Percentiles rank a stretch among this genome's conserved stretches.
phyloP scores from a whole-genome alignment of 2,329 filamentous ascomycete species.

The Colletotrichum simmondsii region DNA sequence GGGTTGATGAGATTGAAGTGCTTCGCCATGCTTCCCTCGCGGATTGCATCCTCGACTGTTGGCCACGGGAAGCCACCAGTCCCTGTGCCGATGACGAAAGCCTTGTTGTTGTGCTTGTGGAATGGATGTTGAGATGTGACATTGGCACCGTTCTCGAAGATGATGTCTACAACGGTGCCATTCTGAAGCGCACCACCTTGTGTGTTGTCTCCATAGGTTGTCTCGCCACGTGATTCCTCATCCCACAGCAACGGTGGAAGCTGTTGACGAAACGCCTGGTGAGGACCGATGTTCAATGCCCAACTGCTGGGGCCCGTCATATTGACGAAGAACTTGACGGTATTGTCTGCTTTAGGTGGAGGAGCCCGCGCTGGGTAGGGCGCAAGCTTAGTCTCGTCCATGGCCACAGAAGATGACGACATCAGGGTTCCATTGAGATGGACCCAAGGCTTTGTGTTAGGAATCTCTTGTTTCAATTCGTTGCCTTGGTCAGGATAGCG shows the following conservation, averaged over 20 bases:
- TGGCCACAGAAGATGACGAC: constrained; percentile 22
- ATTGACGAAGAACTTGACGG: constrained; percentile 28
- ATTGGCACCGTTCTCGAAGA: constrained; percentile 28
- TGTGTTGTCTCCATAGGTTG: constrained; percentile 7
- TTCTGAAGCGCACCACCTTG: constrained; percentile 4
- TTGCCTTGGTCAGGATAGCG: constrained; percentile 13
- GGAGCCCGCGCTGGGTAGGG: constrained; percentile 21
- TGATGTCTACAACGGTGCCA: constrained; percentile 23
- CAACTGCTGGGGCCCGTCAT: constrained; percentile 27
- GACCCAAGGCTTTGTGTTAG: constrained; percentile 18
- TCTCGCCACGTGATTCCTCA: constrained; percentile 18
- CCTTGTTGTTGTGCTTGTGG: constrained; percentile 30
- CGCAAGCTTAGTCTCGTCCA: constrained; percentile 23
- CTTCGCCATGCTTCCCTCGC: constrained; percentile 16
- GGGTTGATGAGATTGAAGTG: constrained; percentile 20
- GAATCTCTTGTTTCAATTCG: neutral
- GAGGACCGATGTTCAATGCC: constrained; percentile 25
- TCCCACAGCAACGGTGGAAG: constrained; percentile 19
- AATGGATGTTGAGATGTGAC: constrained; percentile 30
- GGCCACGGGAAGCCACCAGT: constrained; percentile 24
- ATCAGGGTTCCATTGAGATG: constrained; percentile 18
- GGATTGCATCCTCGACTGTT: constrained; percentile 24
- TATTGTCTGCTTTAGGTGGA: constrained; percentile 17
- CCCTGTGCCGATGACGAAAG: constrained; percentile 24
- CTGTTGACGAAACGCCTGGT: constrained; percentile 27